Evolutionary conservation across 1,284 basidiomycete genomes (phyloP).

Genomic region (Grifola frondosa): DNA sequence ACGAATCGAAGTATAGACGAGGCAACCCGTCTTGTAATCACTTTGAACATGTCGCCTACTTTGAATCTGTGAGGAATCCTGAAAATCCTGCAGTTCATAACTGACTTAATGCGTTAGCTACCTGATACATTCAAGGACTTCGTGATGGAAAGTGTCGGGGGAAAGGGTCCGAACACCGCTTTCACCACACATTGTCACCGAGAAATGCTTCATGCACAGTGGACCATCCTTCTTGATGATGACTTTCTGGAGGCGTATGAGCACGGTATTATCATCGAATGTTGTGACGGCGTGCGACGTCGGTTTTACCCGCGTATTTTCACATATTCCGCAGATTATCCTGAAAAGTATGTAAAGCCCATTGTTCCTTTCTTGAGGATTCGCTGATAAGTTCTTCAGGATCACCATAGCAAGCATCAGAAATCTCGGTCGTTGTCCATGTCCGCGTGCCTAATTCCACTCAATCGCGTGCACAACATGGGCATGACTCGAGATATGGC

Average conservation of each 20-base stretch:
- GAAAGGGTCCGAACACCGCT: neutral
- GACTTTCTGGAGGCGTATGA: slow-evolving; percentile 22
- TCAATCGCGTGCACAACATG: slow-evolving; percentile 14
- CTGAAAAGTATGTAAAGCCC: slow-evolving; percentile 18
- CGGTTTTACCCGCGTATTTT: slow-evolving; percentile 22
- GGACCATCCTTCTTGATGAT: slow-evolving; percentile 20
- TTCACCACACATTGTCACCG: slow-evolving; percentile 21
- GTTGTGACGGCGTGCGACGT: slow-evolving; percentile 17
- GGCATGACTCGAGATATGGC: slow-evolving; percentile 6
- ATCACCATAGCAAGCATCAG: slow-evolving; percentile 18
- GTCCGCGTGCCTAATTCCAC: slow-evolving; percentile 32
- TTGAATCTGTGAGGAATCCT: slow-evolving; percentile 30
- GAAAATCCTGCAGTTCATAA: too few species aligned
- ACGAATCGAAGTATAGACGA: slow-evolving; percentile 29
- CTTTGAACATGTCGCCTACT: slow-evolving; percentile 22
- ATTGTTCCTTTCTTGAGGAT: too few species aligned
- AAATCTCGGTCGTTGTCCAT: slow-evolving; percentile 21
- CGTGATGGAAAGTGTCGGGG: neutral
- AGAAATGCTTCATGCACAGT: slow-evolving; percentile 24
- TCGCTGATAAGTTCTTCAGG: slow-evolving; percentile 8
- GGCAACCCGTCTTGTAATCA: slow-evolving; percentile 15
- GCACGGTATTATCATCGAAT: slow-evolving; percentile 23
- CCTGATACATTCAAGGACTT: neutral
- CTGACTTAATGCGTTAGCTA: too few species aligned
- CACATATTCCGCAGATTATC: slow-evolving; percentile 34